Conservation (phyloP, 164 flowering plant genomes). For the Umbilicus rupestris region DNA sequence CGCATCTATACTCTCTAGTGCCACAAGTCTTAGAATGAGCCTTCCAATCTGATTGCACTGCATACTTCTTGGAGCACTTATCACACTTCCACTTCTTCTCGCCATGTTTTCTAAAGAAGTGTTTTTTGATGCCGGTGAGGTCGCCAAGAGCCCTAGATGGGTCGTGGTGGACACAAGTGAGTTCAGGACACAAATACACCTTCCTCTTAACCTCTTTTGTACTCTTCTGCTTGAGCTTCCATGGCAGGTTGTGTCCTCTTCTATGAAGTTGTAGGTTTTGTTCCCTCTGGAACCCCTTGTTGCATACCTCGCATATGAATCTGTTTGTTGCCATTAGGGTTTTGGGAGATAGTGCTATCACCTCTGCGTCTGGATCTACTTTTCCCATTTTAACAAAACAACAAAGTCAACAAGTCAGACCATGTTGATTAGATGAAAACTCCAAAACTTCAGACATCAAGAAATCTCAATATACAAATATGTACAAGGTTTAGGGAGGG, state of each 20-base stretch:
- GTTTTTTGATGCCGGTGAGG: constrained; percentile 88
- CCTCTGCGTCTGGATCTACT: constrained; percentile 88
- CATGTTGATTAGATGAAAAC: neutral
- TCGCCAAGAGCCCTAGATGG: constrained; percentile 85
- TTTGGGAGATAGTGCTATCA: constrained; percentile 81
- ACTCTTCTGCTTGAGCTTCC: constrained; percentile 82
- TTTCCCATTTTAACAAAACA: constrained; percentile 13
- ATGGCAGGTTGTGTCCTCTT: constrained; percentile 90
- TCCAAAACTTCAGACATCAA: neutral
- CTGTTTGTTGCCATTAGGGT: constrained; percentile 89
- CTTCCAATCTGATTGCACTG: constrained; percentile 92
- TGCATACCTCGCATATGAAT: constrained; percentile 85
- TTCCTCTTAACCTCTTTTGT: constrained; percentile 63
- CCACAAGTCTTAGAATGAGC: constrained; percentile 91
- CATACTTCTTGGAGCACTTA: constrained; percentile 76
- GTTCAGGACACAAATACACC: constrained; percentile 83
- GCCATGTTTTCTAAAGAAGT: constrained; percentile 78
- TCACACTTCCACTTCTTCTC: constrained; percentile 95
- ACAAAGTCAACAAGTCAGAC: constrained; percentile 8
- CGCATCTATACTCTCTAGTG: constrained; percentile 75
- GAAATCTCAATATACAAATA: neutral
- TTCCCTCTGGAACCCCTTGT: constrained; percentile 90
- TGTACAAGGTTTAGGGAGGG: neutral
- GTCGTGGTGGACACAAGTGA: constrained; percentile 84
- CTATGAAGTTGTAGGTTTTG: constrained; percentile 88